Evolutionary conservation across 2,329 filamentous ascomycete species (phyloP).

Genomic region (Nemania sp.): DNA sequence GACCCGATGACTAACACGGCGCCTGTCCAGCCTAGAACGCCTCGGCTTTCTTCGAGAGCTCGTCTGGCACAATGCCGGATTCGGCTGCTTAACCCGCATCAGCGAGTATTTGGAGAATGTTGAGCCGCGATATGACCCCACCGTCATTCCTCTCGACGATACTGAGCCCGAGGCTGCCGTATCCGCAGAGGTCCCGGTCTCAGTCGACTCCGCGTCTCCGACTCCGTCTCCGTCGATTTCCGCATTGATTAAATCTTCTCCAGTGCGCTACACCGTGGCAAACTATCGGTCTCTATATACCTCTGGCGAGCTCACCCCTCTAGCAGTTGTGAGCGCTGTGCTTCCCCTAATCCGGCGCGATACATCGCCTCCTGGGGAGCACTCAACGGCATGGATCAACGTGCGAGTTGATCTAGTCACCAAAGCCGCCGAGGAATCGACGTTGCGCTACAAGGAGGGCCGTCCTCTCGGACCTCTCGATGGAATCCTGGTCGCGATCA

Average conservation of each 20-base stretch:
- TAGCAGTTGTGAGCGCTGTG: conserved; percentile 51
- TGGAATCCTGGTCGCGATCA: conserved; percentile 74
- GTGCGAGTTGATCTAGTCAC: conserved; percentile 48
- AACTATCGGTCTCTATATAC: conserved; percentile 52
- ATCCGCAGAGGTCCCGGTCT: neutral
- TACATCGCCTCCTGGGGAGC: conserved; percentile 39
- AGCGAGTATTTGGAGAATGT: conserved; percentile 7
- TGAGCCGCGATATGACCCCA: conserved; percentile 18
- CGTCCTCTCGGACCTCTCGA: conserved; percentile 67
- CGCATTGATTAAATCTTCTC: neutral
- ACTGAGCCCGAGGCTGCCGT: neutral
- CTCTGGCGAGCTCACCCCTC: conserved; percentile 51
- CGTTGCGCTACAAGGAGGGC: conserved; percentile 54
- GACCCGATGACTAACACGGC: neutral
- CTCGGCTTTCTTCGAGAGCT: conserved; percentile 2
- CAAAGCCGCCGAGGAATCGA: conserved; percentile 50
- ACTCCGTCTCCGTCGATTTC: neutral
- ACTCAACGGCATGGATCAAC: conserved; percentile 52
- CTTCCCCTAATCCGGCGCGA: conserved; percentile 49
- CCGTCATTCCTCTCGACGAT: conserved; percentile 7
- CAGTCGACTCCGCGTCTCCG: neutral
- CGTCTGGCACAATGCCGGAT: conserved; percentile 11
- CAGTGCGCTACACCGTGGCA: conserved; percentile 43
- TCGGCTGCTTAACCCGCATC: conserved; percentile 5
- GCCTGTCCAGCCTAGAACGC: conserved; percentile 4